Conservation (phyloP, 2,329 filamentous ascomycete genomes). For the Eutypella sp. region DNA sequence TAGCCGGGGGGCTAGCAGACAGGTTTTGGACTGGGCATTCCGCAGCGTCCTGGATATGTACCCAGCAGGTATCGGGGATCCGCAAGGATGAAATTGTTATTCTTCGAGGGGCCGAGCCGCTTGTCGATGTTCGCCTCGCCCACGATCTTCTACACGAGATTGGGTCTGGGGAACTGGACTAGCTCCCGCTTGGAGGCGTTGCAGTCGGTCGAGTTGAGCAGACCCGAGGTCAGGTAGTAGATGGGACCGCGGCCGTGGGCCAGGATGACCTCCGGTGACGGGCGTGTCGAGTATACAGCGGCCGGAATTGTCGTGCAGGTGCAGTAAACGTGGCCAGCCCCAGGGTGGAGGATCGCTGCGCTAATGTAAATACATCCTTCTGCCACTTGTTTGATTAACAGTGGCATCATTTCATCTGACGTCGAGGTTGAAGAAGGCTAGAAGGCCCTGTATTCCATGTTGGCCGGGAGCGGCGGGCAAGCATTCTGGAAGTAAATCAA, state of each 20-base stretch:
- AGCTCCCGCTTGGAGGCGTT: background rate
- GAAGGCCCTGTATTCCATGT: background rate
- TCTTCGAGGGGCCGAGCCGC: background rate
- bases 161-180: background rate
- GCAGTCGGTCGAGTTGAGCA: background rate
- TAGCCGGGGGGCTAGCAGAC: background rate
- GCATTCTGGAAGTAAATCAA: too few relatives aligned
- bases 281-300: background rate
- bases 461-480: background rate
- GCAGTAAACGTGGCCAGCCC: background rate
- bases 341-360: background rate
- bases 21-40: background rate
- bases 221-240: background rate
- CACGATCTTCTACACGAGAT: background rate
- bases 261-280: background rate
- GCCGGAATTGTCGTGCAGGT: background rate
- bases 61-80: too few relatives aligned
- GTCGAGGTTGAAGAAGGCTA: background rate
- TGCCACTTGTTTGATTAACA: too few relatives aligned
- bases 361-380: background rate
- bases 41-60: background rate
- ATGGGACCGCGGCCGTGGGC: background rate
- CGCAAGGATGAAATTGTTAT: conserved; percentile 1
- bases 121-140: background rate
- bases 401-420: too few relatives aligned